Conservation (phyloP, 2,329 filamentous ascomycete species). For the Colletotrichum chlorophyti region DNA sequence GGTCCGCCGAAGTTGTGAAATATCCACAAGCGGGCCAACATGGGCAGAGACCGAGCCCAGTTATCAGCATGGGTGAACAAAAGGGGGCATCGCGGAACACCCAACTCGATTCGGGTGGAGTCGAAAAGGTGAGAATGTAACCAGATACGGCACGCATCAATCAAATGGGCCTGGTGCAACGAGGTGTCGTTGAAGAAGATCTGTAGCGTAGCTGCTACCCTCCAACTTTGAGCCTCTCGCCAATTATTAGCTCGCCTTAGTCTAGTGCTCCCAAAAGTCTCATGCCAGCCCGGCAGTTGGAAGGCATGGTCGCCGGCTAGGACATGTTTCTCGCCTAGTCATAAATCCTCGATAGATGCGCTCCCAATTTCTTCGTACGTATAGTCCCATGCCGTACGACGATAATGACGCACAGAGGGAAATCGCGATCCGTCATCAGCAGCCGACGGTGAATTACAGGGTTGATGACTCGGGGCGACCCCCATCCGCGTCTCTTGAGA, state of each 20-base stretch:
- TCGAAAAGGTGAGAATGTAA: too few relatives aligned
- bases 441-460: neutral
- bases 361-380: neutral
- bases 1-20: conserved; percentile 4
- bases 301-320: too few relatives aligned
- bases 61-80: neutral
- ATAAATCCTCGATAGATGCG: too few relatives aligned
- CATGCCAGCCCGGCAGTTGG: conserved; percentile 1
- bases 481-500: neutral
- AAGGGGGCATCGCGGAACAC: too few relatives aligned
- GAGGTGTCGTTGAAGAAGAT: too few relatives aligned
- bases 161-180: neutral
- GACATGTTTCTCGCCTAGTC: too few relatives aligned
- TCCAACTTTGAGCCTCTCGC: too few relatives aligned
- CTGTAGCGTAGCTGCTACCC: too few relatives aligned
- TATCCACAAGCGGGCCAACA: conserved; percentile 22
- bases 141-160: neutral
- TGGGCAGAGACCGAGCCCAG: conserved; percentile 3
- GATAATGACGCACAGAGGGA: conserved; percentile 8
- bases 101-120: too few relatives aligned
- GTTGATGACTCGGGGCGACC: conserved; percentile 8
- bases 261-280: neutral
- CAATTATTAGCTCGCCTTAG: too few relatives aligned
- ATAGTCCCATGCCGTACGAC: neutral
- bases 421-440: neutral